These are phyloP conservation scores for Peniophora sp. DNA, from an alignment of 1,284 basidiomycete species.

Conservation along the genomic window DNA sequence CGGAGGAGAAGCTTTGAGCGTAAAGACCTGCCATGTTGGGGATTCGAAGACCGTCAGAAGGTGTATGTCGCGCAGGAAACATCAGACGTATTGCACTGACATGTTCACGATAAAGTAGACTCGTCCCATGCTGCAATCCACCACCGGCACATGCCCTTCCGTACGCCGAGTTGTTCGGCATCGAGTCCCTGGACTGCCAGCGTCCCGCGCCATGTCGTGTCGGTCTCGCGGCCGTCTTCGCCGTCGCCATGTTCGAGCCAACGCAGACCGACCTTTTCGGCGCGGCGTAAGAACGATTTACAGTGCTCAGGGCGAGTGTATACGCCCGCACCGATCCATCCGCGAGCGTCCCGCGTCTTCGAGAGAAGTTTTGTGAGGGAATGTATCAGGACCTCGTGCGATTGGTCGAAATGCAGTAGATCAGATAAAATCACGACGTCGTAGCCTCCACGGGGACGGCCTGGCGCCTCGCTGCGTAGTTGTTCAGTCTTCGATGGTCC, in stretches of 20 bases:
- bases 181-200: constrained; percentile 39
- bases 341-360: constrained; percentile 30
- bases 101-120: no score
- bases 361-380: constrained; percentile 43
- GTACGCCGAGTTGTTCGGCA: constrained; percentile 32
- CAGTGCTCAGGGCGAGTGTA: constrained; percentile 52
- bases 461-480: not conserved
- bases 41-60: no score
- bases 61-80: no score
- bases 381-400: constrained; percentile 47
- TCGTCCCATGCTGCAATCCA: constrained; percentile 46
- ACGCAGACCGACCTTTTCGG: constrained; percentile 31
- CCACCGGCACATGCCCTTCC: constrained; percentile 52
- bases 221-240: constrained; percentile 15
- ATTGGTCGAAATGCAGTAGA: constrained; percentile 57
- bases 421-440: constrained; percentile 62
- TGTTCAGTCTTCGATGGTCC: not conserved
- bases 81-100: no score
- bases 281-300: constrained; percentile 41
- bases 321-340: constrained; percentile 56
- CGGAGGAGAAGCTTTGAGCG: no score
- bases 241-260: constrained; percentile 33
- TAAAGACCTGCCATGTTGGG: no score
- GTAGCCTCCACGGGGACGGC: constrained; percentile 24
- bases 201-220: constrained; percentile 39